Conservation (phyloP, 306 rosid genomes). For the Carpinus fangiana region DNA sequence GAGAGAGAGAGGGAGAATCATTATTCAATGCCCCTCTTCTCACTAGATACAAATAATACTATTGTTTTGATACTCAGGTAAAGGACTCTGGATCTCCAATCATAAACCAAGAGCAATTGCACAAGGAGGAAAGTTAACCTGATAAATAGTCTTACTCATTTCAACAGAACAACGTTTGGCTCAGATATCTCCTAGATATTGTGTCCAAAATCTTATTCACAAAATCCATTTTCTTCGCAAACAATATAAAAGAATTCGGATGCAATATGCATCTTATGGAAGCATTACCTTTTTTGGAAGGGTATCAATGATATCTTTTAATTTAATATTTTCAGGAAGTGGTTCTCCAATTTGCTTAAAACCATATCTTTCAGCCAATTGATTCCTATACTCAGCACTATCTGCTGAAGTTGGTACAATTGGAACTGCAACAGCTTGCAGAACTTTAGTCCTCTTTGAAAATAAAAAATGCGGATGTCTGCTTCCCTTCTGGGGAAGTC, state of each 20-base stretch:
- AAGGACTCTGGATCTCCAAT: background rate
- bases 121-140: slow-evolving; percentile 12
- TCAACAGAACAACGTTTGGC: slow-evolving; percentile 3
- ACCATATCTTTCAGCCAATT: slow-evolving; percentile 76
- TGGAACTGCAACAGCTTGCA: slow-evolving; percentile 78
- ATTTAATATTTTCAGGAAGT: slow-evolving; percentile 67
- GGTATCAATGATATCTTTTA: slow-evolving; percentile 69
- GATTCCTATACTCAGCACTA: slow-evolving; percentile 58
- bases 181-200: slow-evolving; percentile 9
- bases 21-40: slow-evolving; percentile 17
- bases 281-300: slow-evolving; percentile 81
- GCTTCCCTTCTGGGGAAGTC: slow-evolving; percentile 45
- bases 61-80: background rate
- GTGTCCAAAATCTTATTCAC: slow-evolving; percentile 5
- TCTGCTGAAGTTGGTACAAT: slow-evolving; percentile 55
- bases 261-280: slow-evolving; percentile 4
- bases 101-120: slow-evolving; percentile 17
- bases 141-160: slow-evolving; percentile 1
- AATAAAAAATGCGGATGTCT: slow-evolving; percentile 31
- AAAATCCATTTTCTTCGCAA: slow-evolving; percentile 1
- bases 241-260: slow-evolving; percentile 12
- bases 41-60: slow-evolving; percentile 13
- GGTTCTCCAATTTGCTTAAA: slow-evolving; percentile 78
- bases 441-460: slow-evolving; percentile 34
- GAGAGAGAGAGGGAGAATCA: background rate